phyloP scores from a whole-genome alignment of 306 rosid genomes.

The Vigna mungo region DNA sequence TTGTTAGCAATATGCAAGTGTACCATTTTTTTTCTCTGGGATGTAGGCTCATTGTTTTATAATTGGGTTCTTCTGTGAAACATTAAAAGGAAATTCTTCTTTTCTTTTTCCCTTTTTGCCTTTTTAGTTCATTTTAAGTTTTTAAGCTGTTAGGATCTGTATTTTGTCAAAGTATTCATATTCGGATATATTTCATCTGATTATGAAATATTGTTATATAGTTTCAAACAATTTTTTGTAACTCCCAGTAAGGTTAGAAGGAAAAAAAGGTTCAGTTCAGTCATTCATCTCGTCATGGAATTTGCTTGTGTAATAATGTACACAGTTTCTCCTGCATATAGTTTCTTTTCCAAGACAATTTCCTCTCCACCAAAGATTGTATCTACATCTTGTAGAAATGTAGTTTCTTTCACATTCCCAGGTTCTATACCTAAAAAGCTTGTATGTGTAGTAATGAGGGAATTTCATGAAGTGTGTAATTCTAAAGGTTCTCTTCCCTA shows the following conservation, averaged over 20 bases:
- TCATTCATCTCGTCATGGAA: constrained; percentile 23
- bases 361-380: neutral
- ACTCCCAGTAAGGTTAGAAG: neutral
- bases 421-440: neutral
- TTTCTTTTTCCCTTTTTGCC: neutral
- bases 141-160: constrained; percentile 47
- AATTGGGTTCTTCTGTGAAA: constrained; percentile 45
- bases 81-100: constrained; percentile 25
- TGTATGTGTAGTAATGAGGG: neutral
- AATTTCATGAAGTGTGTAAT: neutral
- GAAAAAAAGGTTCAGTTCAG: neutral
- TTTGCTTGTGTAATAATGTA: neutral
- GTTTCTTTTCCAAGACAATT: neutral
- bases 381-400: constrained; percentile 17
- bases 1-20: constrained; percentile 56
- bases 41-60: constrained; percentile 53
- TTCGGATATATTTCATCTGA: constrained; percentile 35
- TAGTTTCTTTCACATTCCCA: neutral
- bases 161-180: constrained; percentile 30
- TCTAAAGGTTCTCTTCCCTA: neutral
- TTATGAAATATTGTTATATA: constrained; percentile 31
- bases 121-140: constrained; percentile 15
- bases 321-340: neutral
- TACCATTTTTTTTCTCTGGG: constrained; percentile 50
- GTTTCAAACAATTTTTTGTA: constrained; percentile 23